Percentiles rank a stretch among this genome's conserved stretches.
These are phyloP conservation scores for Fusarium palustre DNA, from an alignment of 2,329 filamentous ascomycete genomes.

Conservation along the genomic window DNA sequence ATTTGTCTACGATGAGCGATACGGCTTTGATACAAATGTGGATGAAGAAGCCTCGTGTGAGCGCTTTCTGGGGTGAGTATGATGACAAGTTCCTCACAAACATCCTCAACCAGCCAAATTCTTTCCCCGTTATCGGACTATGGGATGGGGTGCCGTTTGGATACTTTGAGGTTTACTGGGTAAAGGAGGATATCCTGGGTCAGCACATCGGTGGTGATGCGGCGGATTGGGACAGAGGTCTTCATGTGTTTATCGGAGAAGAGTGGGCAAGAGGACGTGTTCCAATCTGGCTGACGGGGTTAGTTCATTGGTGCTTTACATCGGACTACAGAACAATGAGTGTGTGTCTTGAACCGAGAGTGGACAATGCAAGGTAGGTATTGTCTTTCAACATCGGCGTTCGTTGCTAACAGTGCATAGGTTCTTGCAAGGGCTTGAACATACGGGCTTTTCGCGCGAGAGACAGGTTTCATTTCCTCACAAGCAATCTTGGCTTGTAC, in stretches of 20 bases:
- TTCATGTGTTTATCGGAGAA: conserved; percentile 92
- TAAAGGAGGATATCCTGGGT: conserved; percentile 88
- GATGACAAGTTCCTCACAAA: conserved; percentile 73
- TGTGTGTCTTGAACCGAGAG: conserved; percentile 86
- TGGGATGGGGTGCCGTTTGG: conserved; percentile 97
- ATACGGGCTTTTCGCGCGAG: conserved; percentile 85
- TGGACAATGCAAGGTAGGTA: conserved; percentile 88
- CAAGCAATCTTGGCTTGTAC: conserved; percentile 90
- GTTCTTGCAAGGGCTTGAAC: conserved; percentile 71
- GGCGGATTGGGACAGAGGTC: conserved; percentile 85
- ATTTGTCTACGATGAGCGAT: conserved; percentile 63
- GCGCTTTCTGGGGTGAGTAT: conserved; percentile 83
- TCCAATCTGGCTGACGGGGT: conserved; percentile 81
- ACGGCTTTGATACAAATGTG: conserved; percentile 78
- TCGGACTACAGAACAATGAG: conserved; percentile 84
- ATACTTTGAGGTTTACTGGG: conserved; percentile 99
- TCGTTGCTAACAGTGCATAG: conserved; percentile 34
- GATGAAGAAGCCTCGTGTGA: conserved; percentile 88
- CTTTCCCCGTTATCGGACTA: conserved; percentile 89
- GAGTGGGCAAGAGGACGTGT: conserved; percentile 90
- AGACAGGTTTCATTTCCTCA: conserved; percentile 88
- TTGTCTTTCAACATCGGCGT: rapidly evolving
- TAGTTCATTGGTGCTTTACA: conserved; percentile 88
- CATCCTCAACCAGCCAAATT: conserved; percentile 75
- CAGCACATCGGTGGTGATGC: conserved; percentile 73